Evolutionary conservation across 2,329 filamentous ascomycete genomes (phyloP).

Genomic region (Claviceps sorghi): DNA sequence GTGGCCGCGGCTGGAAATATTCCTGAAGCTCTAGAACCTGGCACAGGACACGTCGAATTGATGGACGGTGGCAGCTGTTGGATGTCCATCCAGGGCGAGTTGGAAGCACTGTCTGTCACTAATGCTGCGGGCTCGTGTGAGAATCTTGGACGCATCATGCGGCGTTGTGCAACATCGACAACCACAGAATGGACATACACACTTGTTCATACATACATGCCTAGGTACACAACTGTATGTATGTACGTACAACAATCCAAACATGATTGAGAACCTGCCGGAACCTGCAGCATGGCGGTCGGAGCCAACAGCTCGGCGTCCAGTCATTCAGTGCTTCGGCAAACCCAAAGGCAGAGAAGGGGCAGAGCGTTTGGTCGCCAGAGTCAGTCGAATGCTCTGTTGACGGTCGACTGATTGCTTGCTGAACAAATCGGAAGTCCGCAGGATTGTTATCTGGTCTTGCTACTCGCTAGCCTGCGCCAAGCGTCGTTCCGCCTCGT

Average conservation of each 20-base stretch:
- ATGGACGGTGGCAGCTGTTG: neutral
- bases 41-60: neutral
- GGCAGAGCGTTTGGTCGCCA: neutral
- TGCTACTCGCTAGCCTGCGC: neutral
- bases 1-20: neutral
- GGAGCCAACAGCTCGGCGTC: neutral
- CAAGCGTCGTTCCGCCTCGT: neutral
- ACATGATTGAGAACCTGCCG: neutral
- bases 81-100: neutral
- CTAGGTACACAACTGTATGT: too few relatives aligned
- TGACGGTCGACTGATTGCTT: neutral
- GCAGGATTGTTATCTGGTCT: neutral
- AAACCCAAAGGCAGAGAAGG: too few relatives aligned
- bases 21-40: conserved; percentile 1
- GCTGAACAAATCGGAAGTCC: neutral
- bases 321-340: neutral
- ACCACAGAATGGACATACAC: neutral
- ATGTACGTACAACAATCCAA: too few relatives aligned
- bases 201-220: too few relatives aligned
- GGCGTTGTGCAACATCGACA: neutral
- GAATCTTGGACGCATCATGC: too few relatives aligned
- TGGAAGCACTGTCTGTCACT: neutral
- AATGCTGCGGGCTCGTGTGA: neutral
- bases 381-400: neutral
- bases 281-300: neutral